These are phyloP conservation scores for Microcos paniculata DNA, from an alignment of 345 rosid genomes.

Conservation along the genomic window DNA sequence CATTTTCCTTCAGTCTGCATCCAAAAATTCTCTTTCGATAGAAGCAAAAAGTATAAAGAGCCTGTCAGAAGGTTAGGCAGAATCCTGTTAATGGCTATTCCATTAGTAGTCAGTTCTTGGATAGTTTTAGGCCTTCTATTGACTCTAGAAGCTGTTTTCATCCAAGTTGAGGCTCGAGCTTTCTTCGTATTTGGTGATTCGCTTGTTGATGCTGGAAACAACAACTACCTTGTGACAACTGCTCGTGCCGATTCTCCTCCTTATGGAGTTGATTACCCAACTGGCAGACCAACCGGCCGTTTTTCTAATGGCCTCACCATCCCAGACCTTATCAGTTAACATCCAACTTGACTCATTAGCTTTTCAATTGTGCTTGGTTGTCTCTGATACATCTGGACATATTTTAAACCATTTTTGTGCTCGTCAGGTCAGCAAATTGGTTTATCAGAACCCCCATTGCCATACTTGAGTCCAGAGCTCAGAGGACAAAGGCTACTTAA, in stretches of 20 bases:
- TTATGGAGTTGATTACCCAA: slow-evolving; percentile 73
- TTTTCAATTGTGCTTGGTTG: not conserved
- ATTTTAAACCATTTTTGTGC: not conserved
- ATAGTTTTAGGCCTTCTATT: slow-evolving; percentile 13
- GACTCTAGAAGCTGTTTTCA: not conserved
- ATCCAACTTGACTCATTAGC: not conserved
- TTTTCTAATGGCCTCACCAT: slow-evolving; percentile 78
- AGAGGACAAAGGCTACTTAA: slow-evolving; percentile 46
- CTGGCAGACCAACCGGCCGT: slow-evolving; percentile 75
- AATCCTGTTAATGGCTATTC: slow-evolving; percentile 21
- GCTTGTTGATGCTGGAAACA: slow-evolving; percentile 78
- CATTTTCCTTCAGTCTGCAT: not conserved
- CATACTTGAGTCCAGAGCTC: slow-evolving; percentile 67
- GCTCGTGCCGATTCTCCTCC: slow-evolving; percentile 78
- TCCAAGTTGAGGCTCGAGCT: slow-evolving; percentile 44
- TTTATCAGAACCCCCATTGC: slow-evolving; percentile 45
- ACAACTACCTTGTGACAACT: slow-evolving; percentile 61
- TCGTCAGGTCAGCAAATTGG: slow-evolving; percentile 54
- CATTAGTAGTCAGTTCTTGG: slow-evolving; percentile 1
- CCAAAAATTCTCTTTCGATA: not conserved
- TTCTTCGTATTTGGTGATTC: slow-evolving; percentile 82
- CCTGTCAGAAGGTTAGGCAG: too few relatives aligned
- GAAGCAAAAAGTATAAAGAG: not conserved
- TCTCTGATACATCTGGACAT: not conserved
- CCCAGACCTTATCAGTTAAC: slow-evolving; percentile 65